These are phyloP conservation scores for Coprinopsis cinerea DNA, from an alignment of 768 basidiomycete species.

Conservation along the genomic window DNA sequence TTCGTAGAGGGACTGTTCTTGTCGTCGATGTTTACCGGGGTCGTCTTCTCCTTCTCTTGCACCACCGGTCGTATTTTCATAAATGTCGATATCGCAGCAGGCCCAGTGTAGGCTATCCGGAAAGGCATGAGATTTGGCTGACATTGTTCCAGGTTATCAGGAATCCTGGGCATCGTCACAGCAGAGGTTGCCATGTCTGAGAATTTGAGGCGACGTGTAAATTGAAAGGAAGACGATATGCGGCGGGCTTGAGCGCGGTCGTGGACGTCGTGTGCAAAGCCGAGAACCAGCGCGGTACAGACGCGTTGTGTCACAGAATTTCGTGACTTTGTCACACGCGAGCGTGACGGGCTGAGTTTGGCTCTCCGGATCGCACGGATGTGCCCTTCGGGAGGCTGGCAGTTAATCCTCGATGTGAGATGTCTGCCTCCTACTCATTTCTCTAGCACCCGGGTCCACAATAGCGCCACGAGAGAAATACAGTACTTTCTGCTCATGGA, in stretches of 20 bases:
- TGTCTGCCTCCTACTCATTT: too few relatives aligned
- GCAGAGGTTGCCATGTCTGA: neutral
- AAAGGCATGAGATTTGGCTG: constrained; percentile 80
- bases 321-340: neutral
- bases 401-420: too few relatives aligned
- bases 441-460: too few relatives aligned
- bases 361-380: neutral
- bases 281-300: too few relatives aligned
- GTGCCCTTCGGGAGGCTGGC: too few relatives aligned
- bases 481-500: too few relatives aligned
- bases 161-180: neutral
- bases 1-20: neutral
- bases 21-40: neutral
- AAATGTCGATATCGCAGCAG: constrained; percentile 69
- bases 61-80: constrained; percentile 44
- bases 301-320: neutral
- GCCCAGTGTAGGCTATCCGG: constrained; percentile 63
- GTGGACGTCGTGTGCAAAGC: too few relatives aligned
- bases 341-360: neutral
- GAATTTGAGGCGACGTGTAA: too few relatives aligned
- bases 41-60: neutral
- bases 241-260: too few relatives aligned
- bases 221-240: too few relatives aligned
- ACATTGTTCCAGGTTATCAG: constrained; percentile 22
- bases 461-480: too few relatives aligned